Base-by-base conservation (phyloP, 345 rosid genomes). In the Brassica juncea region DNA sequence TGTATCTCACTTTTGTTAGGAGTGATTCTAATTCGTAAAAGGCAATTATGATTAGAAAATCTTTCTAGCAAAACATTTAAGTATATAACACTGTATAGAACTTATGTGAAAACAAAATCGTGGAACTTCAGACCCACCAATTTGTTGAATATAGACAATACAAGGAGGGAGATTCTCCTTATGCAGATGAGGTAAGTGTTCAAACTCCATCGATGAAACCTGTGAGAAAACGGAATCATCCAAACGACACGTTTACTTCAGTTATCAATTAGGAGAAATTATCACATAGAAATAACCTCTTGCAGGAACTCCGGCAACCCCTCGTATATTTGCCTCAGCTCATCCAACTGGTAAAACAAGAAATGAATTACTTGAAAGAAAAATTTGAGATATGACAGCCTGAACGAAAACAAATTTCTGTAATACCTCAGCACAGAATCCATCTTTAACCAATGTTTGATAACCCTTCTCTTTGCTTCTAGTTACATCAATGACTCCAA, bases 241-340 rank as follows among this genome's bases (percentile, higher is more conserved):
- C 63, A 83, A 61, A 69, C 58, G 52, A 39, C 55, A 72, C 21
- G 66, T 55, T 61, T 52, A 73, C 72, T 23, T 75, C 63, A 68
- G 34, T 64, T 70, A 73, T 65, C 69, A 68, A 14, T 61, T 57
- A 52, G 54, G 35, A 73, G 57, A 68, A 32, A 55, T n/a, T 61
- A 59, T 83, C 68, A 16, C 44, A 65, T 32, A 79, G 68, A 70
- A 62, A 80, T 14, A 61, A 94, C 99, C 98, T 94, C 83, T 79
- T 91, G 89, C 78, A 94, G 87, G 77, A 92, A 89, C 34, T 92
- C 92, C 32, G 99, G 99, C 87, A 94, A 76, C 84, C 87, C 98
- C 82, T 94, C 99, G 2, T 91, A 93, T 77, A 94, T 90, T 85
- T 91, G 94, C 86, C 99, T 87, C 78, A 94, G 87, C 83, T 94